These are phyloP conservation scores for Cicer cuneatum DNA, from an alignment of 306 rosid species.

Conservation along the genomic window DNA sequence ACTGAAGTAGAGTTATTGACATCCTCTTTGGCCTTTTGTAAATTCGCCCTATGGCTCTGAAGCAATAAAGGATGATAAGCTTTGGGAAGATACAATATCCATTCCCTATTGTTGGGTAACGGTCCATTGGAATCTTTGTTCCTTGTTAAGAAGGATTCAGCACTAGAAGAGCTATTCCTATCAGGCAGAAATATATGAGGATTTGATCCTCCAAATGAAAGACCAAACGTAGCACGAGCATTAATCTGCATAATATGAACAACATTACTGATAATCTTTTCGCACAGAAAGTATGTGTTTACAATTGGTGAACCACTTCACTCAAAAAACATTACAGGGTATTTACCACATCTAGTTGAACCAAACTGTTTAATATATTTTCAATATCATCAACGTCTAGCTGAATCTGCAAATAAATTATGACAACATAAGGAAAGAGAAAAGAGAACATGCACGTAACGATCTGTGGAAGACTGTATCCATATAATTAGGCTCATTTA, in stretches of 20 bases:
- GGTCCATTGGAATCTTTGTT: slow-evolving; percentile 47
- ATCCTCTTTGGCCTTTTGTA: slow-evolving; percentile 64
- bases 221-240: slow-evolving; percentile 89
- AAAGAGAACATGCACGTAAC: slow-evolving; percentile 32
- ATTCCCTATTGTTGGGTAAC: slow-evolving; percentile 54
- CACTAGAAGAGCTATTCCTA: slow-evolving; percentile 47
- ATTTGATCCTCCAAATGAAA: slow-evolving; percentile 78
- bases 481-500: slow-evolving; percentile 7
- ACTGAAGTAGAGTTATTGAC: slow-evolving; percentile 57
- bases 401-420: slow-evolving; percentile 70
- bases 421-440: slow-evolving; percentile 33
- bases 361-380: slow-evolving; percentile 58
- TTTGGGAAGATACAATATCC: slow-evolving; percentile 77
- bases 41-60: slow-evolving; percentile 65
- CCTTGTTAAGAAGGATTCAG: slow-evolving; percentile 44
- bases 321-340: slow-evolving; percentile 44
- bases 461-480: slow-evolving; percentile 13
- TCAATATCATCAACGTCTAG: slow-evolving; percentile 75
- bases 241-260: slow-evolving; percentile 64
- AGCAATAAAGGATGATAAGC: slow-evolving; percentile 88
- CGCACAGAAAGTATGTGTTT: slow-evolving; percentile 22
- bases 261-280: slow-evolving; percentile 33
- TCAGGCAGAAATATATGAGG: slow-evolving; percentile 65
- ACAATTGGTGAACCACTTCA: slow-evolving; percentile 27
- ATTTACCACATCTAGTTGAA: slow-evolving; percentile 86